phyloP scores from a whole-genome alignment of 108 stramenopile species.

The Nitzschia sp. region DNA sequence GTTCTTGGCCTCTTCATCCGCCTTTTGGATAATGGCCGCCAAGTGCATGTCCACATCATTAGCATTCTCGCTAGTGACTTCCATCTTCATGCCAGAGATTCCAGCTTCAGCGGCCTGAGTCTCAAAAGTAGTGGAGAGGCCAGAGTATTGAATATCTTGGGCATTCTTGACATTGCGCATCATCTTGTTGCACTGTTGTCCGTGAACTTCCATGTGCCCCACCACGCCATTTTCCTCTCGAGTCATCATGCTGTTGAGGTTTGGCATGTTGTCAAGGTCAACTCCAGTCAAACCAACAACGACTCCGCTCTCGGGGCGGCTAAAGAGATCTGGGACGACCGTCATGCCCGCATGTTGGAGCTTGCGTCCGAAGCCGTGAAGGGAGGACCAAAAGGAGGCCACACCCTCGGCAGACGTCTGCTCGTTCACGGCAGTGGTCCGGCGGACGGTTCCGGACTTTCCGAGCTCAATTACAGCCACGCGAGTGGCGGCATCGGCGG shows the following conservation, averaged over 20 bases:
- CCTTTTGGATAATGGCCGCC: conserved; percentile 41
- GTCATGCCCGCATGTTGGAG: conserved; percentile 75
- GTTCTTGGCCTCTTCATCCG: conserved; percentile 38
- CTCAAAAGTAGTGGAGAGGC: conserved; percentile 18
- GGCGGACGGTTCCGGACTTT: conserved; percentile 66
- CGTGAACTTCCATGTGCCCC: conserved; percentile 61
- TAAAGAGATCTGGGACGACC: conserved; percentile 85
- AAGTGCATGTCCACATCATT: conserved; percentile 60
- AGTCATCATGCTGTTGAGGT: conserved; percentile 38
- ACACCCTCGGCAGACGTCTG: conserved; percentile 65
- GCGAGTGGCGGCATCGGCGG: conserved; percentile 59
- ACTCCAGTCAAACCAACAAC: conserved; percentile 66
- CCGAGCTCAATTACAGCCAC: conserved; percentile 82
- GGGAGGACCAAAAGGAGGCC: conserved; percentile 66
- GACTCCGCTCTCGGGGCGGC: conserved; percentile 64
- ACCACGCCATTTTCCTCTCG: conserved; percentile 40
- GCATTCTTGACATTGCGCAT: conserved; percentile 26
- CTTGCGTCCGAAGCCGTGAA: conserved; percentile 58
- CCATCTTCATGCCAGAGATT: conserved; percentile 57
- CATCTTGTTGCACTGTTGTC: conserved; percentile 39
- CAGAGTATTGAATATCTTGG: conserved; percentile 15
- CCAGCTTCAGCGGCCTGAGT: conserved; percentile 33
- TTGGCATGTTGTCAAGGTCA: conserved; percentile 69
- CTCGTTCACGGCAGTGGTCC: conserved; percentile 32
- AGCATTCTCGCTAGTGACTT: conserved; percentile 49